Conservation (phyloP, 2,329 filamentous ascomycete species). For the Parafenestella ontariensis region DNA sequence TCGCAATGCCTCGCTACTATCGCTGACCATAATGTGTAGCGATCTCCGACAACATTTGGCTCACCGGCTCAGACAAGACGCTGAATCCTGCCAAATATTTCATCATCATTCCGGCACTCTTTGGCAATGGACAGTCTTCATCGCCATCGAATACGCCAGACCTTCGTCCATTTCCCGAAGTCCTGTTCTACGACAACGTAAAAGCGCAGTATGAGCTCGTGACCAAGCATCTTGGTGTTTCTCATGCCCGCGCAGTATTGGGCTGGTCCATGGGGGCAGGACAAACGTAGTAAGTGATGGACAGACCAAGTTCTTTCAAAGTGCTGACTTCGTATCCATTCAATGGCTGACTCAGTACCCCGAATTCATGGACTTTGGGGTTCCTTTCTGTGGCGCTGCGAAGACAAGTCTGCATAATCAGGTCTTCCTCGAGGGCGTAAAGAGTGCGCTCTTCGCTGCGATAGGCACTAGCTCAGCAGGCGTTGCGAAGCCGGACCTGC, state of each 20-base stretch:
- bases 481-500: conserved; percentile 39
- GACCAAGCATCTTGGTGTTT: conserved; percentile 68
- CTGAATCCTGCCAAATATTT: conserved; percentile 71
- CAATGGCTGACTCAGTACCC: conserved; percentile 70
- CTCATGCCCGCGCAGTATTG: conserved; percentile 66
- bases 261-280: conserved; percentile 77
- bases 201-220: conserved; percentile 70
- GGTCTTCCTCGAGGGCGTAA: conserved; percentile 71
- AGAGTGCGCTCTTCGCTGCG: conserved; percentile 64
- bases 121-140: conserved; percentile 72
- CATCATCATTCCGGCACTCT: conserved; percentile 72
- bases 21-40: conserved; percentile 33
- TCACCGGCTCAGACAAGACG: conserved; percentile 70
- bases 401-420: conserved; percentile 72
- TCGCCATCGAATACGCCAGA: conserved; percentile 68
- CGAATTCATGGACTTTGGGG: conserved; percentile 69
- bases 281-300: conserved; percentile 58
- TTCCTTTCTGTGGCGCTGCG: conserved; percentile 72
- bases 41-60: conserved; percentile 77
- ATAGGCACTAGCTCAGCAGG: conserved; percentile 63
- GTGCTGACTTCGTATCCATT: conserved; percentile 17
- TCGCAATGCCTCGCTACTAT: background rate
- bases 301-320: background rate
- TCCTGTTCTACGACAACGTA: conserved; percentile 74
- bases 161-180: conserved; percentile 65